Evolutionary conservation across 2,329 filamentous ascomycete species (phyloP), one percentile per base, ranked within the genome.

Genomic region (Bipolaris victoriae): DNA sequence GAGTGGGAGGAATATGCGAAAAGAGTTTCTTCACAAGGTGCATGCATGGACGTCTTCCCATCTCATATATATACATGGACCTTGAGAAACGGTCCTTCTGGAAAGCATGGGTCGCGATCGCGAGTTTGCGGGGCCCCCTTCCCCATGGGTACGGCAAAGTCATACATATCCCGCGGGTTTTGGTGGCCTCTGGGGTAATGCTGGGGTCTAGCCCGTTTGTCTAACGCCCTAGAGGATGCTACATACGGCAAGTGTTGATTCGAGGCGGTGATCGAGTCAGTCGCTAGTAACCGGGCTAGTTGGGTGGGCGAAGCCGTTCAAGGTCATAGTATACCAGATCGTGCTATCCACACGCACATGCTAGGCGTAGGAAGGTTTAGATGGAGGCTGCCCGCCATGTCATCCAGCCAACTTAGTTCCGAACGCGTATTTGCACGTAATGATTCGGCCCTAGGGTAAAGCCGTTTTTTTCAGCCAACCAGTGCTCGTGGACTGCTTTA

Each of bases 61-160:
- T 31, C 29, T 49, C 29, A 37, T 33, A 49, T 24, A 36, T 35
- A 51, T 44, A 24, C 43, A 36, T 44, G 24, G 7, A 26, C 33
- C 29, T 46, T 11, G 9, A 43, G 26, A 26, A 20, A 46, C 43
- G 43, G 43, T 13, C 43, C 43, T 46, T 46, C 26, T 31, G 26
- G 11, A 33, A 29, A 46, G 26, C 26, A 31, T 33, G 43, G 16
- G 18, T 9, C 4, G 3, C 6, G 29, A 16, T 33, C 18, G 6
- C 13, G 26, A 18, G n/a, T 15, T 13, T 33, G 16, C 5, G 29
- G 49, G 43, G 41, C 48, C 15, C 16, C 16, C 16, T 33, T 43
- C 57, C 57, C 57, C 57, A 56, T 49, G 52, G 57, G 52, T 37
- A 44, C 52, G 57, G 31, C 37, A 41, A 41, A 37, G 33, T 7